phyloP scores from a whole-genome alignment of 176 grass and related monocot species.

The Otatea glauca region DNA sequence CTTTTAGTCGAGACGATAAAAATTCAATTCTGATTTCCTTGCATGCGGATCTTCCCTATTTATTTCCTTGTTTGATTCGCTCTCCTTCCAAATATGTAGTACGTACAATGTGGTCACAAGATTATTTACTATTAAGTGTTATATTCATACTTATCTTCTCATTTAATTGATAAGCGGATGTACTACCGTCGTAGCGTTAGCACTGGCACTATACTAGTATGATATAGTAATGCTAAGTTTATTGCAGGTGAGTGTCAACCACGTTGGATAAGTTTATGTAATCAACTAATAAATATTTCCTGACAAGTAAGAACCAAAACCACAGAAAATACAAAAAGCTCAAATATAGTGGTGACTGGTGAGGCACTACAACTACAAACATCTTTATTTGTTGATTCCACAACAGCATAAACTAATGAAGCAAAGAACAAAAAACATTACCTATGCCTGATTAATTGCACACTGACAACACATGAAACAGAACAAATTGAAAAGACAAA shows the following conservation, averaged over 20 bases:
- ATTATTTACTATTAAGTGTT: too few relatives aligned
- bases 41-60: too few relatives aligned
- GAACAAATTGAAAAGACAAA: constrained; percentile 53
- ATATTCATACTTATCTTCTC: too few relatives aligned
- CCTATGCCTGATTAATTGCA: not conserved
- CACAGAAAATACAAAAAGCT: not conserved
- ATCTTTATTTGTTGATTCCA: not conserved
- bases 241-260: not conserved
- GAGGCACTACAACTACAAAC: constrained; percentile 25
- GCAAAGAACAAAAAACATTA: not conserved
- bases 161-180: too few relatives aligned
- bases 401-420: not conserved
- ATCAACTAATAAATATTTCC: not conserved
- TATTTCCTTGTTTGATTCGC: too few relatives aligned
- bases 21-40: too few relatives aligned
- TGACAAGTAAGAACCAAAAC: not conserved
- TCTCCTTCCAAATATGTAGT: too few relatives aligned
- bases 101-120: too few relatives aligned
- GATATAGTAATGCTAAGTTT: not conserved
- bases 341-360: constrained; percentile 47
- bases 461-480: constrained; percentile 21
- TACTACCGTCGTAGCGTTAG: too few relatives aligned
- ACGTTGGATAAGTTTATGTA: not conserved
- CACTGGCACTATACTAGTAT: too few relatives aligned
- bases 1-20: too few relatives aligned